phyloP scores from a whole-genome alignment of 768 basidiomycete genomes.

The Hydnum rufescens region DNA sequence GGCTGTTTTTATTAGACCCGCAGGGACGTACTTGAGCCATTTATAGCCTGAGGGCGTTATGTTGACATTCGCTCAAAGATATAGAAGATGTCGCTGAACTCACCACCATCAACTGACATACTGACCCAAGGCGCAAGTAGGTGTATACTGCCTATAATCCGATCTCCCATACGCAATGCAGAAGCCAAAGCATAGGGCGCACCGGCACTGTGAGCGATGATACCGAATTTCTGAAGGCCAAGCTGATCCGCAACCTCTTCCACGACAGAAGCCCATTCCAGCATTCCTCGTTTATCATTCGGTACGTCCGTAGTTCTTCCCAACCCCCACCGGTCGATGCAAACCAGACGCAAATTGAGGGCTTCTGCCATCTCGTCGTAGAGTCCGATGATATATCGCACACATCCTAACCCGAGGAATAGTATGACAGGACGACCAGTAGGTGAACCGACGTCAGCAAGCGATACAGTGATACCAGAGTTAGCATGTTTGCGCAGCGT shows the following conservation, averaged over 20 bases:
- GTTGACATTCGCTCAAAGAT: not conserved
- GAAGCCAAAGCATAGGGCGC: conserved; percentile 86
- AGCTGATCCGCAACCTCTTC: conserved; percentile 77
- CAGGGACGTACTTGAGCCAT: conserved; percentile 94
- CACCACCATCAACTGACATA: conserved; percentile 63
- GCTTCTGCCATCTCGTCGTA: conserved; percentile 94
- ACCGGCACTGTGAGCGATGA: conserved; percentile 92
- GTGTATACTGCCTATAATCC: conserved; percentile 68
- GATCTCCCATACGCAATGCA: conserved; percentile 50
- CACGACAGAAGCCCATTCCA: conserved; percentile 80
- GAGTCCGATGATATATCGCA: conserved; percentile 82
- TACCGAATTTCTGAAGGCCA: conserved; percentile 55
- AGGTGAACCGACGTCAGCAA: conserved; percentile 80
- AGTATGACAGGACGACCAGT: conserved; percentile 78
- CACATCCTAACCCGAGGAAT: conserved; percentile 85
- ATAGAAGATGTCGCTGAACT: conserved; percentile 16
- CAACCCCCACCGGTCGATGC: conserved; percentile 93
- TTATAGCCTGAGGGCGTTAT: conserved; percentile 42
- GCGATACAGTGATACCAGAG: conserved; percentile 61
- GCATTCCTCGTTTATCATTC: conserved; percentile 51
- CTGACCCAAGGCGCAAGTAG: conserved; percentile 93
- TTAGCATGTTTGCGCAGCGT: conserved; percentile 64
- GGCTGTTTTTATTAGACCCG: conserved; percentile 79
- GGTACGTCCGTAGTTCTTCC: conserved; percentile 54
- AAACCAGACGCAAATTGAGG: conserved; percentile 71